A percentile compares a stretch with the other conserved stretches of the same genome.
Conservation (phyloP, 257 asterid genomes). For the Solanum appendiculatum region DNA sequence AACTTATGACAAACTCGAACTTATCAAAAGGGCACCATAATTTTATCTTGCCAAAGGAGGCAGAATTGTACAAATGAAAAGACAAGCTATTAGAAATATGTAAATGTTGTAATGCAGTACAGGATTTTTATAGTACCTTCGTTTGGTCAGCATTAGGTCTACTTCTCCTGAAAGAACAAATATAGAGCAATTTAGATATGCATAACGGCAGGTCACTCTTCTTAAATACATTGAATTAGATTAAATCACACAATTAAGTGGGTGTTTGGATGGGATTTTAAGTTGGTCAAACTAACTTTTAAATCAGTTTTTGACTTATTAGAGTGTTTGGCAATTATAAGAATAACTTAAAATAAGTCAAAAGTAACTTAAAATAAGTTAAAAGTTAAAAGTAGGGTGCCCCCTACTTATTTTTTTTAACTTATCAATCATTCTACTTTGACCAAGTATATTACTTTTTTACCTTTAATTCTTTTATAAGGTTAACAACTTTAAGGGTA, state of each 20-base stretch:
- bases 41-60: not conserved
- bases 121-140: constrained; percentile 29
- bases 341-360: too few relatives aligned
- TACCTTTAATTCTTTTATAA: too few relatives aligned
- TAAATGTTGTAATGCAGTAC: not conserved
- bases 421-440: too few relatives aligned
- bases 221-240: not conserved
- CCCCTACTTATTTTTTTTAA: too few relatives aligned
- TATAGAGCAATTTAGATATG: not conserved
- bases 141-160: constrained; percentile 39
- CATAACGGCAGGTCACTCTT: not conserved
- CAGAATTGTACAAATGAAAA: not conserved
- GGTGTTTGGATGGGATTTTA: too few relatives aligned
- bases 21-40: not conserved
- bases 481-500: too few relatives aligned
- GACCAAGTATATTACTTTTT: too few relatives aligned
- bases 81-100: not conserved
- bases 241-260: not conserved
- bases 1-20: not conserved
- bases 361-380: too few relatives aligned
- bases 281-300: too few relatives aligned
- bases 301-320: too few relatives aligned
- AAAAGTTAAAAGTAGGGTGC: too few relatives aligned
- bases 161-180: constrained; percentile 57
- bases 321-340: too few relatives aligned